These are phyloP conservation scores for Penicillium glabrum DNA, from an alignment of 2,329 filamentous ascomycete species.

Conservation along the genomic window DNA sequence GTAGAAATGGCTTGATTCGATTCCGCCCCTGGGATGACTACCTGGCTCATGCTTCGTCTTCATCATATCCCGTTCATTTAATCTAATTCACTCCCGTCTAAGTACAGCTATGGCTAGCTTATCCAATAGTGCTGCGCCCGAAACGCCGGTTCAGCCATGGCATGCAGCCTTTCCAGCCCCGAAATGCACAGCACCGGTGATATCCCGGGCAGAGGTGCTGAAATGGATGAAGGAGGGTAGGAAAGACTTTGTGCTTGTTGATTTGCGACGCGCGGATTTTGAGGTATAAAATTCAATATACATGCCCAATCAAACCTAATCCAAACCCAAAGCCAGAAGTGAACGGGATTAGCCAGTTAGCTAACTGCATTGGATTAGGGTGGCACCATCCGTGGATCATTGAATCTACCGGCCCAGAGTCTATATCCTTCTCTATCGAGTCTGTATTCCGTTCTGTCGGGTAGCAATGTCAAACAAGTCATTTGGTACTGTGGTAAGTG, in stretches of 20 bases:
- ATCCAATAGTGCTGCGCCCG: background rate
- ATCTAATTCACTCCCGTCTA: background rate
- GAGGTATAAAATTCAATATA: constrained; percentile 35
- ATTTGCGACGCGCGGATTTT: constrained; percentile 48
- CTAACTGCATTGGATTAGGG: constrained; percentile 40
- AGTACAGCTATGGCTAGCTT: constrained; percentile 1
- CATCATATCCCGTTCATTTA: background rate
- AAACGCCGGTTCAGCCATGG: constrained; percentile 32
- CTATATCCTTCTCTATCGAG: constrained; percentile 39
- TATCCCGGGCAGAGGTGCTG: constrained; percentile 39
- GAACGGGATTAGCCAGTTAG: background rate
- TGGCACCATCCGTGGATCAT: constrained; percentile 59
- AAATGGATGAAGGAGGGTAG: constrained; percentile 34
- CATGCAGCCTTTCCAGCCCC: constrained; percentile 43
- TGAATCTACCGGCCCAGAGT: constrained; percentile 48
- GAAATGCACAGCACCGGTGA: constrained; percentile 22
- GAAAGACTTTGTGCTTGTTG: constrained; percentile 45
- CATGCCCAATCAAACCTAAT: background rate
- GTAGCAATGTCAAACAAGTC: constrained; percentile 32
- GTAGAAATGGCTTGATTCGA: background rate
- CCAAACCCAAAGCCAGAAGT: background rate
- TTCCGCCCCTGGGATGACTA: too few species aligned
- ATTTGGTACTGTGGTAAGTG: constrained; percentile 45
- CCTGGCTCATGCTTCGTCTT: too few species aligned
- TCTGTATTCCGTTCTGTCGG: constrained; percentile 33